Percentiles rank a stretch among this genome's conserved stretches.
These are phyloP conservation scores for Prillingera fragicola DNA, from an alignment of 1,284 basidiomycete genomes.

Conservation along the genomic window DNA sequence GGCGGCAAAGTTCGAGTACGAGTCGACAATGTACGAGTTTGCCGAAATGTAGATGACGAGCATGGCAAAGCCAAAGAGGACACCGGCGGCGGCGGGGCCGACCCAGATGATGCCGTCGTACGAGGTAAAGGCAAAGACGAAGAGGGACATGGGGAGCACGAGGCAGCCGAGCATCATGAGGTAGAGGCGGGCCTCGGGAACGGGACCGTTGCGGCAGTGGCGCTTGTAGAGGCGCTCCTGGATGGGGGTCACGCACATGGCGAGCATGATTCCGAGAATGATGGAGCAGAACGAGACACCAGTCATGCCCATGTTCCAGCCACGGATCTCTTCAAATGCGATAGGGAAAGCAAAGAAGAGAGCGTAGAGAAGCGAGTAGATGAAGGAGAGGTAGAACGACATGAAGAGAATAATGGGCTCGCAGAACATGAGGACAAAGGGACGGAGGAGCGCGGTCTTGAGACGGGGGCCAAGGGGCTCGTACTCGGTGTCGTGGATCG, in stretches of 20 bases:
- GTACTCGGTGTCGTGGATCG: conserved; percentile 39
- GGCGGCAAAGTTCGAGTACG: conserved; percentile 22
- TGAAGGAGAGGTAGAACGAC: conserved; percentile 50
- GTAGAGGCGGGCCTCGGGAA: conserved; percentile 35
- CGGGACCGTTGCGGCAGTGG: conserved; percentile 18
- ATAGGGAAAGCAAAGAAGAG: conserved; percentile 46
- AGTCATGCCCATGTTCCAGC: conserved; percentile 41
- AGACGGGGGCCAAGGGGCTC: conserved; percentile 36
- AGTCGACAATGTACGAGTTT: conserved; percentile 21
- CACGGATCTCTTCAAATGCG: conserved; percentile 44
- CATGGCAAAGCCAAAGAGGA: conserved; percentile 37
- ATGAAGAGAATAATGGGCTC: conserved; percentile 50
- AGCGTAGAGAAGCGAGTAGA: conserved; percentile 48
- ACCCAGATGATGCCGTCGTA: conserved; percentile 36
- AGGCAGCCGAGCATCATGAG: conserved; percentile 37
- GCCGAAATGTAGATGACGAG: conserved; percentile 43
- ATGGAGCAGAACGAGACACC: conserved; percentile 44
- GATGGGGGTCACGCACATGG: conserved; percentile 31
- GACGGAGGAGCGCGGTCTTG: conserved; percentile 44
- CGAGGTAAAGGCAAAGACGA: conserved; percentile 45
- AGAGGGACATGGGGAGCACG: conserved; percentile 46
- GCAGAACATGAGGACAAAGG: conserved; percentile 47
- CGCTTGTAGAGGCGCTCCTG: conserved; percentile 39
- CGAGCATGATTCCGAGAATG: conserved; percentile 38
- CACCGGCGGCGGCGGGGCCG: conserved; percentile 30